phyloP scores from a whole-genome alignment of 106 monocot genomes.

The Ottelia alismoides region DNA sequence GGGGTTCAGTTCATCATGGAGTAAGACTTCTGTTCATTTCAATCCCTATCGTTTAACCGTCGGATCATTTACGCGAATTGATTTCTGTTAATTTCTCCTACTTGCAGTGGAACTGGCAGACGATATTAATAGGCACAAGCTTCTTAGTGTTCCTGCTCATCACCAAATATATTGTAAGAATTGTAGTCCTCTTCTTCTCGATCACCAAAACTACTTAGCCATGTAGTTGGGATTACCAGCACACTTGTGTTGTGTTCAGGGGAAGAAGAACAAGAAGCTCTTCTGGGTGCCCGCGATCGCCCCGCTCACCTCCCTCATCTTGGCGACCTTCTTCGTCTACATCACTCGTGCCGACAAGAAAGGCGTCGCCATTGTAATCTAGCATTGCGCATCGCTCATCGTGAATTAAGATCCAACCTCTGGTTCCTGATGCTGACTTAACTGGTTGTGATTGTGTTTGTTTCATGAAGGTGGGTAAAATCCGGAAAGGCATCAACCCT shows the following conservation, averaged over 20 bases:
- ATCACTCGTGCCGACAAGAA: conserved; percentile 49
- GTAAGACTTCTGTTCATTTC: too few relatives aligned
- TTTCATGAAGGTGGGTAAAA: conserved; percentile 47
- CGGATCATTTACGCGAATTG: not conserved
- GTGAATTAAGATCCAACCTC: too few relatives aligned
- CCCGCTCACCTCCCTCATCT: conserved; percentile 53
- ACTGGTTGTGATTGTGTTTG: not conserved
- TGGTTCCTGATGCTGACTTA: too few relatives aligned
- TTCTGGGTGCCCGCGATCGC: conserved; percentile 83
- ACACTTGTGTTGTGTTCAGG: conserved; percentile 20
- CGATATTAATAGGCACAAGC: conserved; percentile 37
- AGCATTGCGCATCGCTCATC: too few relatives aligned
- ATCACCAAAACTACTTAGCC: not conserved
- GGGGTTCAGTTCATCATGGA: conserved; percentile 28
- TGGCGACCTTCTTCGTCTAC: conserved; percentile 60
- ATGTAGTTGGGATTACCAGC: not conserved
- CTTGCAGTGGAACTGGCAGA: conserved; percentile 82
- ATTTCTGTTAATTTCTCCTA: not conserved
- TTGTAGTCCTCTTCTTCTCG: not conserved
- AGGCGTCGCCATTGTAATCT: conserved; percentile 77
- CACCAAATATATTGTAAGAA: conserved; percentile 60
- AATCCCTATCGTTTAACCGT: not conserved
- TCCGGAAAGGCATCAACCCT: conserved; percentile 65
- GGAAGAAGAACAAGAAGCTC: conserved; percentile 54
- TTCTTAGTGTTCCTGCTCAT: conserved; percentile 55